Conservation (phyloP, 352 stramenopile genomes). For the Phytophthora citricola region DNA sequence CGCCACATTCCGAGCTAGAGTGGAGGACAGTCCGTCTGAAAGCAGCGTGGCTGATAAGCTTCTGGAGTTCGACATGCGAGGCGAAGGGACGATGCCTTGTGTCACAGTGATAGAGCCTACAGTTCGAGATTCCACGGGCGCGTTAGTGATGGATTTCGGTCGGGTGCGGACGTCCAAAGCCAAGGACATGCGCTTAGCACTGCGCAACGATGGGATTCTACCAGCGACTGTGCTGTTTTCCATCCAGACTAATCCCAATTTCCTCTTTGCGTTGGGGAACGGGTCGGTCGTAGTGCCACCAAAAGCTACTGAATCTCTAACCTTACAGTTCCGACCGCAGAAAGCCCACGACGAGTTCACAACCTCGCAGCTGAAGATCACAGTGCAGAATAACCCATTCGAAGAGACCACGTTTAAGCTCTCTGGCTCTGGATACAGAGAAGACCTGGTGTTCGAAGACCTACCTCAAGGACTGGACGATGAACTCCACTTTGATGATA, state of each 20-base stretch:
- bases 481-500: conserved; percentile 88
- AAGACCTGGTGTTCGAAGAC: conserved; percentile 91
- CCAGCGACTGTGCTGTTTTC: conserved; percentile 92
- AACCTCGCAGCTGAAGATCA: conserved; percentile 73
- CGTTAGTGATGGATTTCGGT: conserved; percentile 84
- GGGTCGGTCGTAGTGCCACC: conserved; percentile 80
- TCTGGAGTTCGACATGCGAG: conserved; percentile 91
- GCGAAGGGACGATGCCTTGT: conserved; percentile 93
- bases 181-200: conserved; percentile 63
- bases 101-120: conserved; percentile 89
- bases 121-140: conserved; percentile 60
- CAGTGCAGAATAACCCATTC: conserved; percentile 92
- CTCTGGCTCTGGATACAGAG: conserved; percentile 74
- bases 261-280: conserved; percentile 75
- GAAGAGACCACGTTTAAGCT: conserved; percentile 86
- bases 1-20: conserved; percentile 80
- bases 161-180: conserved; percentile 77
- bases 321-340: conserved; percentile 86
- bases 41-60: conserved; percentile 36
- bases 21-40: conserved; percentile 76
- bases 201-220: conserved; percentile 95
- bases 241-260: conserved; percentile 78
- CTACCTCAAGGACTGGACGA: conserved; percentile 78
- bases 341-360: conserved; percentile 74
- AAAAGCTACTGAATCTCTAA: conserved; percentile 61